Conservation (phyloP, 163 green algal genomes). For the Picocystis sp. region DNA sequence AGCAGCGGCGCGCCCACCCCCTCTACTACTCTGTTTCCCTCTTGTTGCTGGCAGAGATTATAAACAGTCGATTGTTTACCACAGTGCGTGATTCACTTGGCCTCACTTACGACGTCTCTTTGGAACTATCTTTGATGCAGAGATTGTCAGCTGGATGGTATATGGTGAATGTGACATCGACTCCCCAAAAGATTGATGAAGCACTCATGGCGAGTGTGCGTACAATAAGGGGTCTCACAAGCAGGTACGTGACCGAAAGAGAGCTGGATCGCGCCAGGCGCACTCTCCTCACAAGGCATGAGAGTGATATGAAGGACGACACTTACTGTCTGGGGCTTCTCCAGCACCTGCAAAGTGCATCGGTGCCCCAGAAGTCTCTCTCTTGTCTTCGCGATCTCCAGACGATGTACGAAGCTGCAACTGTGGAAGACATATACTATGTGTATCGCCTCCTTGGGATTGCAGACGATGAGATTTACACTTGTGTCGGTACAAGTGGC, state of each 20-base stretch:
- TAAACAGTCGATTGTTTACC: slow-evolving; percentile 95
- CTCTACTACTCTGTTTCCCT: slow-evolving; percentile 40
- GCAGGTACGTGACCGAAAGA: slow-evolving; percentile 35
- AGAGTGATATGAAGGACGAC: slow-evolving; percentile 92
- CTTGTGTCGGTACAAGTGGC: slow-evolving; percentile 72
- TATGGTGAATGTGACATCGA: slow-evolving; percentile 77
- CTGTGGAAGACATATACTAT: slow-evolving; percentile 60
- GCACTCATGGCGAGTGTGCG: slow-evolving; percentile 60
- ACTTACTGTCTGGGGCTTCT: slow-evolving; percentile 78
- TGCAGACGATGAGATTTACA: slow-evolving; percentile 65
- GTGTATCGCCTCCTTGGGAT: slow-evolving; percentile 50
- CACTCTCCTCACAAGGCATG: slow-evolving; percentile 79
- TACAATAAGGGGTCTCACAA: slow-evolving; percentile 53
- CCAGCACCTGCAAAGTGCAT: slow-evolving; percentile 62
- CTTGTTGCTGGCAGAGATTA: slow-evolving; percentile 55
- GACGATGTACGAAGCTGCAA: slow-evolving; percentile 53
- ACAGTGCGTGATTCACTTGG: slow-evolving; percentile 87
- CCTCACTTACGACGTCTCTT: slow-evolving; percentile 97
- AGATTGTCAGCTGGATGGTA: slow-evolving; percentile 54
- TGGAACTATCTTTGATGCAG: slow-evolving; percentile 71
- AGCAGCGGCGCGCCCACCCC: slow-evolving; percentile 35
- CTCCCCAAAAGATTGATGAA: slow-evolving; percentile 83
- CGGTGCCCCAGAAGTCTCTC: slow-evolving; percentile 37
- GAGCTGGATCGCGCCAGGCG: slow-evolving; percentile 52
- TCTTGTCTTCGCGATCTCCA: slow-evolving; percentile 57